Evolutionary conservation across 148 eudicot species (phyloP).

Genomic region (Rhododendron kiyosumense): DNA sequence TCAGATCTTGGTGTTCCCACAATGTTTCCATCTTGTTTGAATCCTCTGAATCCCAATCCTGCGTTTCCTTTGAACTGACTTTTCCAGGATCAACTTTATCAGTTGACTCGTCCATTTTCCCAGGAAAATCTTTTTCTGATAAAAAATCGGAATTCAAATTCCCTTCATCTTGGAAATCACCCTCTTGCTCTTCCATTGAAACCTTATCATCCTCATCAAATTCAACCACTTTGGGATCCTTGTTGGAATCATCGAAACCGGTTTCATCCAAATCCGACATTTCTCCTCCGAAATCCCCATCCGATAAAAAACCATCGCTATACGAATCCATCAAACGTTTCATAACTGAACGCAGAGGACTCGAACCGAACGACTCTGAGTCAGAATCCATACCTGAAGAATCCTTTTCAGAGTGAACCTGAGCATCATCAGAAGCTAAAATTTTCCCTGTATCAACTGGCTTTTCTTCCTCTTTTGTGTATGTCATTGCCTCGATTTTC

Average conservation of each 20-base stretch:
- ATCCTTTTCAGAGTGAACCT: conserved; percentile 21
- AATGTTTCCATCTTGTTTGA: conserved; percentile 56
- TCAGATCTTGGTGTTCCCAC: conserved; percentile 96
- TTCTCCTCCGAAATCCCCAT: conserved; percentile 42
- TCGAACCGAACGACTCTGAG: conserved; percentile 37
- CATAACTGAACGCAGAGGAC: conserved; percentile 31
- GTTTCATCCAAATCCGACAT: conserved; percentile 6
- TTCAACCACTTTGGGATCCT: conserved; percentile 27
- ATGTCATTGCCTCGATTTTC: not conserved
- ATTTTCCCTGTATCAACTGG: not conserved
- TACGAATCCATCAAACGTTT: conserved; percentile 16
- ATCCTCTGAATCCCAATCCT: conserved; percentile 41
- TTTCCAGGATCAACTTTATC: conserved; percentile 24
- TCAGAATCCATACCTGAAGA: conserved; percentile 39
- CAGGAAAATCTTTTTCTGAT: conserved; percentile 25
- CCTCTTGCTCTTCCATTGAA: conserved; percentile 44
- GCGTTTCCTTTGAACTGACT: conserved; percentile 22
- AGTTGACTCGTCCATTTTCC: not conserved
- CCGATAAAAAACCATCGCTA: conserved; percentile 58
- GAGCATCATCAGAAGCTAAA: conserved; percentile 6
- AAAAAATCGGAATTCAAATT: conserved; percentile 16
- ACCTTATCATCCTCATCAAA: conserved; percentile 39
- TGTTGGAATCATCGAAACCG: not conserved
- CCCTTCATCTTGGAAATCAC: not conserved
- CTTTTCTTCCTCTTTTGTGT: conserved; percentile 4